Evolutionary conservation across 139 green algal species (phyloP).

Genomic region (Chlorella sp.): DNA sequence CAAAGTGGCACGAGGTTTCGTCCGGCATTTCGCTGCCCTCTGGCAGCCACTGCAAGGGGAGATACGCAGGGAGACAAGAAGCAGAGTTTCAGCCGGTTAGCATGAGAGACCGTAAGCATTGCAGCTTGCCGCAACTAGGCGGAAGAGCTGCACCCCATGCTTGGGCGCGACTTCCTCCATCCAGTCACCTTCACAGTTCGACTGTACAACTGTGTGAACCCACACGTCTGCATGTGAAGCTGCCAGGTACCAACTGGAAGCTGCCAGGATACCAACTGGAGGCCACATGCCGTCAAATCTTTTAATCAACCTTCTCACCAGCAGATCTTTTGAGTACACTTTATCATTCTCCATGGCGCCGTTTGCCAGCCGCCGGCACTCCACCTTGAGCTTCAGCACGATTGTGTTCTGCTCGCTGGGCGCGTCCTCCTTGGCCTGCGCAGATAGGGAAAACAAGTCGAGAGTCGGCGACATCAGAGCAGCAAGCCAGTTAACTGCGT

Average conservation of each 20-base stretch:
- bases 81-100: neutral
- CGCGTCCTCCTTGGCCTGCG: constrained; percentile 34
- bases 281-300: neutral
- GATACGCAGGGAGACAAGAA: neutral
- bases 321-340: constrained; percentile 44
- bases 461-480: too few species aligned
- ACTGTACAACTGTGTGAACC: too few species aligned
- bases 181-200: too few species aligned
- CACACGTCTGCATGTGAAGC: too few species aligned
- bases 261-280: too few species aligned
- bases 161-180: too few species aligned
- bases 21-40: constrained; percentile 88
- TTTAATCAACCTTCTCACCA: neutral
- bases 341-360: constrained; percentile 52
- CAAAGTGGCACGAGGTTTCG: constrained; percentile 83
- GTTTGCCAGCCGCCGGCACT: constrained; percentile 55
- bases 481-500: too few species aligned
- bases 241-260: too few species aligned
- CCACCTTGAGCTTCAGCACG: constrained; percentile 71
- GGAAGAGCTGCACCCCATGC: neutral
- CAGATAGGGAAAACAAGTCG: too few species aligned
- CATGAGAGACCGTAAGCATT: too few species aligned
- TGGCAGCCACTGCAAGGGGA: constrained; percentile 83
- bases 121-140: neutral
- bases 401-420: constrained; percentile 78